Conservation (phyloP, 345 rosid genomes). For the Citrus australasica region DNA sequence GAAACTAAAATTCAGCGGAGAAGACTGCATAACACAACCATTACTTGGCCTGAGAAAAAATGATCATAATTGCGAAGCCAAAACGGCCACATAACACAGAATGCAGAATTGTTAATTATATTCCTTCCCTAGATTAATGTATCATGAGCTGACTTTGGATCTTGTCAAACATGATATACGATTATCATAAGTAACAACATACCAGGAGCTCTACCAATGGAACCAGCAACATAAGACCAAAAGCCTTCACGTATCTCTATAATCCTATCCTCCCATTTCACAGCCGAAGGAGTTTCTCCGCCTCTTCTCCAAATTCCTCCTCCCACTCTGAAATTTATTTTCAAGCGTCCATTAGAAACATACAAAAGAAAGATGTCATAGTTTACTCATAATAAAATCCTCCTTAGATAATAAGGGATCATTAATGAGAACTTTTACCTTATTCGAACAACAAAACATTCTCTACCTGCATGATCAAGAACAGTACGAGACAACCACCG, state of each 20-base stretch:
- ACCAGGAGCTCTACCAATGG: constrained; percentile 94
- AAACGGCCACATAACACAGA: background rate
- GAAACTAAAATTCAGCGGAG: background rate
- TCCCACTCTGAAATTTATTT: constrained; percentile 46
- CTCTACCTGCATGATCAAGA: constrained; percentile 86
- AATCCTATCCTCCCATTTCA: constrained; percentile 68
- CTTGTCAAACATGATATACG: background rate
- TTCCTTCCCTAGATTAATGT: background rate
- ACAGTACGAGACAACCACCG: constrained; percentile 93
- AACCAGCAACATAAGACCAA: constrained; percentile 85
- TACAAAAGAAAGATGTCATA: background rate
- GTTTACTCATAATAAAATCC: background rate
- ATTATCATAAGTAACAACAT: constrained; percentile 3
- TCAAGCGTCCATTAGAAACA: background rate
- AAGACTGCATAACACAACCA: background rate
- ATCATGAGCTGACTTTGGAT: background rate
- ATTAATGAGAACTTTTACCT: constrained; percentile 35
- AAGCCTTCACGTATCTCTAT: constrained; percentile 84
- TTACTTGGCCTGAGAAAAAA: background rate
- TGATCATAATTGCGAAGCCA: background rate
- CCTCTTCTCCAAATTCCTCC: constrained; percentile 86
- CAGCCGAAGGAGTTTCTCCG: constrained; percentile 64
- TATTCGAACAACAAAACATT: constrained; percentile 72
- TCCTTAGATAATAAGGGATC: background rate
- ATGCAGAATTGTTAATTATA: background rate